A percentile compares a stretch with the other conserved stretches of the same genome.
Conservation (phyloP, 164 flowering plant genomes). For the Kalanchoe fedtschenkoi region DNA sequence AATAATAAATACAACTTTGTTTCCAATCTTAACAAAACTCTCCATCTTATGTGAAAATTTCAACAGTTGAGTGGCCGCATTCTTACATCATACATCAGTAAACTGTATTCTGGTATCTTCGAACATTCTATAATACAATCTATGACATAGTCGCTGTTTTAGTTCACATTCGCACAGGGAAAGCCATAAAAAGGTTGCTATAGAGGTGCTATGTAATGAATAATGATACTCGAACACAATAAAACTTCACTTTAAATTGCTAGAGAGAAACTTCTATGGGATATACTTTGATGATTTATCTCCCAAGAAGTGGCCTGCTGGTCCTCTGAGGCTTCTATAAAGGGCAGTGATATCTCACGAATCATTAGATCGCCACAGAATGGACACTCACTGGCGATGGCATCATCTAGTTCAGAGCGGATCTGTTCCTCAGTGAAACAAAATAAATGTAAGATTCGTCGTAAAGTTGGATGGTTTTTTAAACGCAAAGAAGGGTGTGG, state of each 20-base stretch:
- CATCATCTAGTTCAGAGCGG: slow-evolving; percentile 90
- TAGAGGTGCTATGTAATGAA: background rate
- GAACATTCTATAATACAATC: background rate
- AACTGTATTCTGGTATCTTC: background rate
- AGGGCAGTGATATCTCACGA: slow-evolving; percentile 77
- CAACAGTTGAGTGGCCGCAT: background rate
- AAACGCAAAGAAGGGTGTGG: background rate
- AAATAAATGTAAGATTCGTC: background rate
- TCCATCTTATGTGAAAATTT: too few species aligned
- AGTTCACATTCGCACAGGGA: background rate
- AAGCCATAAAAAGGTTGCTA: background rate
- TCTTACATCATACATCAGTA: background rate
- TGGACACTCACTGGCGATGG: slow-evolving; percentile 96
- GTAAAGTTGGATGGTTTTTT: background rate
- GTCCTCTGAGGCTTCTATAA: slow-evolving; percentile 56
- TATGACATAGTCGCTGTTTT: background rate
- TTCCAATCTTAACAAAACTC: background rate
- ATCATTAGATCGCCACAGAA: slow-evolving; percentile 97
- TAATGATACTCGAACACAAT: background rate
- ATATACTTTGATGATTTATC: slow-evolving; percentile 40
- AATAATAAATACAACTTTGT: background rate
- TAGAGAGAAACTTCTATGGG: slow-evolving; percentile 55
- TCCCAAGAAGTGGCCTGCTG: slow-evolving; percentile 69
- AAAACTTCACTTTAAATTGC: slow-evolving; percentile 23
- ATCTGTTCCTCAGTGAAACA: slow-evolving; percentile 30